These are phyloP conservation scores for Amanita phalloides DNA, from an alignment of 768 basidiomycete species.

Conservation along the genomic window DNA sequence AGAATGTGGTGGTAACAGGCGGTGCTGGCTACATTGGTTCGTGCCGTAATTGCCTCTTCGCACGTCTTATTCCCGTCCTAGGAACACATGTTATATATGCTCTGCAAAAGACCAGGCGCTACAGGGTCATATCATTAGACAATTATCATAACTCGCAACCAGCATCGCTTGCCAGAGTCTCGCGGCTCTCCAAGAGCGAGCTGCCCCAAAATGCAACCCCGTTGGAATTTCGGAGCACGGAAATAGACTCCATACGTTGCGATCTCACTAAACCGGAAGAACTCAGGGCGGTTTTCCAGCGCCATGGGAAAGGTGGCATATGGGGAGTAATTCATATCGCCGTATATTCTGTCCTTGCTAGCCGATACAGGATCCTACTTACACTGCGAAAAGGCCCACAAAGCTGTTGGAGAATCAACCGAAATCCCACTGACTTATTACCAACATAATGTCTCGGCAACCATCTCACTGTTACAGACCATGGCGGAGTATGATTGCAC, in stretches of 20 bases:
- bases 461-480: conserved; percentile 72
- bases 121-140: conserved; percentile 91
- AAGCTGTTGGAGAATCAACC: conserved; percentile 95
- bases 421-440: conserved; percentile 93
- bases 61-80: conserved; percentile 19
- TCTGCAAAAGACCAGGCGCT: conserved; percentile 77
- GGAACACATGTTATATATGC: conserved; percentile 91
- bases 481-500: conserved; percentile 81
- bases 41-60: conserved; percentile 8
- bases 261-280: conserved; percentile 70
- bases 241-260: conserved; percentile 57
- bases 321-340: conserved; percentile 98
- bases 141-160: conserved; percentile 91
- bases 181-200: conserved; percentile 67
- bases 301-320: conserved; percentile 82
- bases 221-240: conserved; percentile 58
- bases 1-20: conserved; percentile 42
- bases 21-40: conserved; percentile 88
- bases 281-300: conserved; percentile 69
- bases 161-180: conserved; percentile 61
- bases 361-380: background rate
- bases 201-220: conserved; percentile 58
- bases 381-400: conserved; percentile 62
- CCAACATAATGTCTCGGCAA: conserved; percentile 86
- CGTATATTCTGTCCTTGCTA: conserved; percentile 29